A percentile compares a stretch with the other conserved stretches of the same genome.
These are phyloP conservation scores for Saccharomycopsis sp. DNA, from an alignment of 805 yeast species.

Conservation along the genomic window DNA sequence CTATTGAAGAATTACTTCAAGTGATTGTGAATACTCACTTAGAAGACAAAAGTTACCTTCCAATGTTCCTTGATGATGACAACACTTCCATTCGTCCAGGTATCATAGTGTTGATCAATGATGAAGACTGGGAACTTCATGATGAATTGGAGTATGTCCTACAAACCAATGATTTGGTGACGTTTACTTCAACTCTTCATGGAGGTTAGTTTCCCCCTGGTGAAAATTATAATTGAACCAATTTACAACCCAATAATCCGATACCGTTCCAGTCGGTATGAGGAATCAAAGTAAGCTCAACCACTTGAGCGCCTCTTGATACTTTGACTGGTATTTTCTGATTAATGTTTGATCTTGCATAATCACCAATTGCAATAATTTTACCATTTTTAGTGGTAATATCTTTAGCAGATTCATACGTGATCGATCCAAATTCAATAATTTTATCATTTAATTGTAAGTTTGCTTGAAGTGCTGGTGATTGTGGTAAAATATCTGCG, in stretches of 20 bases:
- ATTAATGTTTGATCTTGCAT: conserved; percentile 4
- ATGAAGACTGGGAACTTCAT: conserved; percentile 94
- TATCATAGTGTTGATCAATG: conserved; percentile 82
- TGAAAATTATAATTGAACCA: conserved; percentile 35
- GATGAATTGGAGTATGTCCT: conserved; percentile 80
- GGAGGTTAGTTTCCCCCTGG: conserved; percentile 60
- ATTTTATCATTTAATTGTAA: conserved; percentile 15
- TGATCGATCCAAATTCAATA: conserved; percentile 11
- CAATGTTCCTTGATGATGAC: conserved; percentile 21
- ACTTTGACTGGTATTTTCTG: conserved; percentile 24
- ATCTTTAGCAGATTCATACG: conserved; percentile 9
- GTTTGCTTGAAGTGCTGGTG: conserved; percentile 15
- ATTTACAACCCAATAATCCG: conserved; percentile 64
- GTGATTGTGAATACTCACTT: conserved; percentile 15
- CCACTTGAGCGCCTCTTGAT: conserved; percentile 27
- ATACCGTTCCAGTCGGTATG: conserved; percentile 52
- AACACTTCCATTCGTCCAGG: conserved; percentile 58
- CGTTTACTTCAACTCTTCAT: conserved; percentile 89
- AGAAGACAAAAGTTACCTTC: conserved; percentile 9
- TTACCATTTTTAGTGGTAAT: conserved; percentile 15
- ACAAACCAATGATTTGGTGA: conserved; percentile 66
- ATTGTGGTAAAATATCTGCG: conserved; percentile 11
- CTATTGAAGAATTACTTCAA: conserved; percentile 12
- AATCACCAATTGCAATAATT: conserved; percentile 8
- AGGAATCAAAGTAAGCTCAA: conserved; percentile 37